Conservation (phyloP, 2,329 filamentous ascomycete species). For the Mycosphaerella sp. region DNA sequence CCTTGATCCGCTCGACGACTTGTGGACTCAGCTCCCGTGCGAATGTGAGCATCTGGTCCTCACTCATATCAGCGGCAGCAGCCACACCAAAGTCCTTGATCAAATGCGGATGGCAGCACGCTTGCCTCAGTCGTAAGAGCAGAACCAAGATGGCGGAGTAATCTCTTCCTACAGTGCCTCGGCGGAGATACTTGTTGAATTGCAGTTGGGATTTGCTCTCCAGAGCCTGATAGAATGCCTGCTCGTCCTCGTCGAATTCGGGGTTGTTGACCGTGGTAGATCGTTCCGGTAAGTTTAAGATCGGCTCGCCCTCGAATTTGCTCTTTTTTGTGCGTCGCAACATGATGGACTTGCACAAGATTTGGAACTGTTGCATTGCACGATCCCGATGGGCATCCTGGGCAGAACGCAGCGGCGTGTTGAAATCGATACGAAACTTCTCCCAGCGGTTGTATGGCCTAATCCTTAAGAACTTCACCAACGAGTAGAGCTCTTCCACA, state of each 20-base stretch:
- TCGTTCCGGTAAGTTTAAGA: slow-evolving; percentile 61
- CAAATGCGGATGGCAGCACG: slow-evolving; percentile 70
- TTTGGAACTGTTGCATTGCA: slow-evolving; percentile 67
- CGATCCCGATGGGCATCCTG: slow-evolving; percentile 27
- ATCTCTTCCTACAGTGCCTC: slow-evolving; percentile 61
- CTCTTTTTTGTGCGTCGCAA: slow-evolving; percentile 77
- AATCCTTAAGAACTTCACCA: slow-evolving; percentile 72
- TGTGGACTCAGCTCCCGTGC: slow-evolving; percentile 55
- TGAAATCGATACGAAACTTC: slow-evolving; percentile 56
- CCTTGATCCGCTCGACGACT: slow-evolving; percentile 62
- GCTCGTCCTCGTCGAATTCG: slow-evolving; percentile 61
- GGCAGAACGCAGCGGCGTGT: slow-evolving; percentile 45
- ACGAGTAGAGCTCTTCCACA: slow-evolving; percentile 68
- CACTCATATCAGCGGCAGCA: slow-evolving; percentile 43
- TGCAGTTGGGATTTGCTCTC: slow-evolving; percentile 61
- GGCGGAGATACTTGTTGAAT: slow-evolving; percentile 71
- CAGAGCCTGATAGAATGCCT: slow-evolving; percentile 58
- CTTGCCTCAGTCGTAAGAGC: slow-evolving; percentile 71
- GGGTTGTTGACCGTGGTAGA: slow-evolving; percentile 57
- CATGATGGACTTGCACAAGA: slow-evolving; percentile 71
- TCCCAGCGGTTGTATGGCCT: slow-evolving; percentile 63
- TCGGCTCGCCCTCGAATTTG: slow-evolving; percentile 70
- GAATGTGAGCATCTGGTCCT: slow-evolving; percentile 54
- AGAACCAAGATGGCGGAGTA: slow-evolving; percentile 79
- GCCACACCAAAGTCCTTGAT: slow-evolving; percentile 60